These are phyloP conservation scores for Danielozyma ontarioensis DNA, from an alignment of 805 yeast species.

Conservation along the genomic window DNA sequence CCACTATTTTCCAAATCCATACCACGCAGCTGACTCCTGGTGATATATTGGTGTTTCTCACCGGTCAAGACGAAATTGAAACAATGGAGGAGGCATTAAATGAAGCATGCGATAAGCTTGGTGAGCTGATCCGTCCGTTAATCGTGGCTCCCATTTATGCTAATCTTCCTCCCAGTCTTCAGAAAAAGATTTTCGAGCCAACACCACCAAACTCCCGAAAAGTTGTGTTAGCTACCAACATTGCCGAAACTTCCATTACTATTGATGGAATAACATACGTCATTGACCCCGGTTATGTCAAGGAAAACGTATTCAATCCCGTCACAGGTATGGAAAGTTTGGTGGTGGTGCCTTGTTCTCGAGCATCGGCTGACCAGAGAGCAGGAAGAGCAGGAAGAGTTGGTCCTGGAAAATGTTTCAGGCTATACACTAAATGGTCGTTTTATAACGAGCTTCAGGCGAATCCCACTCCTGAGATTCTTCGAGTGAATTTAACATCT, in stretches of 20 bases:
- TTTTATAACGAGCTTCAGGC: slow-evolving; percentile 71
- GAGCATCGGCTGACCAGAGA: slow-evolving; percentile 42
- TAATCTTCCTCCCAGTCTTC: slow-evolving; percentile 81
- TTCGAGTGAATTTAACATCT: slow-evolving; percentile 73
- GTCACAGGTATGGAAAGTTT: slow-evolving; percentile 42
- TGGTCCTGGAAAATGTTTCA: slow-evolving; percentile 50
- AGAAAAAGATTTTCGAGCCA: slow-evolving; percentile 76
- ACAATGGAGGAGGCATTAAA: slow-evolving; percentile 63
- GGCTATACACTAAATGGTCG: slow-evolving; percentile 82
- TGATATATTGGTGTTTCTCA: slow-evolving; percentile 83
- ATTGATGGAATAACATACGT: slow-evolving; percentile 40
- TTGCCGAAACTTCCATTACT: slow-evolving; percentile 53
- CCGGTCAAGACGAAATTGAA: slow-evolving; percentile 97
- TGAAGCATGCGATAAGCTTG: slow-evolving; percentile 62
- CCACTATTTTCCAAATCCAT: slow-evolving; percentile 86
- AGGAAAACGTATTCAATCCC: slow-evolving; percentile 38
- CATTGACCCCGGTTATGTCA: slow-evolving; percentile 42
- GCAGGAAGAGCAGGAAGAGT: slow-evolving; percentile 47
- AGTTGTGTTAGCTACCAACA: slow-evolving; percentile 90
- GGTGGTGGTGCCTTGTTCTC: slow-evolving; percentile 41
- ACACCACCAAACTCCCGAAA: slow-evolving; percentile 78
- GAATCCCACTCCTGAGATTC: slow-evolving; percentile 88
- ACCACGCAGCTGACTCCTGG: slow-evolving; percentile 60
- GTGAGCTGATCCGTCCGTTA: slow-evolving; percentile 55
- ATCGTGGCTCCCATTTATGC: slow-evolving; percentile 87